phyloP scores from a whole-genome alignment of 2,329 filamentous ascomycete species.

The Talaromyces sp. region DNA sequence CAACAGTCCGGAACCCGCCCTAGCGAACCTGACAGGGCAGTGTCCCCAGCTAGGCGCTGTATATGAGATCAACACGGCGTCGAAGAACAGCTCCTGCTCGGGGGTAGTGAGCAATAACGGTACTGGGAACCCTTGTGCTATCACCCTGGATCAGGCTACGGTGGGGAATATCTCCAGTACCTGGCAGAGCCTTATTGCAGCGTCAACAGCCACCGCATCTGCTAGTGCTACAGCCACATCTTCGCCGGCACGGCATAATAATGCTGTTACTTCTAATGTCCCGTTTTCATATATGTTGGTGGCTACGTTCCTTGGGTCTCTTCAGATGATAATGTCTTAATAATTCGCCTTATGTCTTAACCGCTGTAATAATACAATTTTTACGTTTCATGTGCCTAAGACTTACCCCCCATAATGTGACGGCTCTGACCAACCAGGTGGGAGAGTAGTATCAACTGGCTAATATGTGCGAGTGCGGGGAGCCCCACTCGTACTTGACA shows the following conservation, averaged over 20 bases:
- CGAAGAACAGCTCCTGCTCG: background rate
- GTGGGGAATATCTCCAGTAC: constrained; percentile 2
- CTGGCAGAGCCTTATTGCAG: background rate
- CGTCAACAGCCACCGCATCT: background rate
- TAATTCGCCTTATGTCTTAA: no score
- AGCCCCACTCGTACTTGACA: no score
- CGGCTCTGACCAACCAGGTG: no score
- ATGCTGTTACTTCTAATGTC: background rate
- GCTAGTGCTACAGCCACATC: background rate
- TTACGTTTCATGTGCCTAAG: no score
- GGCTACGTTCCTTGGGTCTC: background rate
- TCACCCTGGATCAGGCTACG: background rate
- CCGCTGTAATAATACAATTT: no score
- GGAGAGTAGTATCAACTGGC: no score
- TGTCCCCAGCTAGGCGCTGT: constrained; percentile 3
- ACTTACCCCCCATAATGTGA: no score
- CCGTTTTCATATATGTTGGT: background rate
- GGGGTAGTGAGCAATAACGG: background rate
- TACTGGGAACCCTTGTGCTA: background rate
- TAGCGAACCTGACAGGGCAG: background rate
- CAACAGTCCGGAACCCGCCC: background rate
- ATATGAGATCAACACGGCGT: background rate
- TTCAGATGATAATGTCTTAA: constrained; percentile 1
- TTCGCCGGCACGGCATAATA: background rate
- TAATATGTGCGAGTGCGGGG: no score